phyloP scores from a whole-genome alignment of 345 rosid species.

The Hibiscus trionum region DNA sequence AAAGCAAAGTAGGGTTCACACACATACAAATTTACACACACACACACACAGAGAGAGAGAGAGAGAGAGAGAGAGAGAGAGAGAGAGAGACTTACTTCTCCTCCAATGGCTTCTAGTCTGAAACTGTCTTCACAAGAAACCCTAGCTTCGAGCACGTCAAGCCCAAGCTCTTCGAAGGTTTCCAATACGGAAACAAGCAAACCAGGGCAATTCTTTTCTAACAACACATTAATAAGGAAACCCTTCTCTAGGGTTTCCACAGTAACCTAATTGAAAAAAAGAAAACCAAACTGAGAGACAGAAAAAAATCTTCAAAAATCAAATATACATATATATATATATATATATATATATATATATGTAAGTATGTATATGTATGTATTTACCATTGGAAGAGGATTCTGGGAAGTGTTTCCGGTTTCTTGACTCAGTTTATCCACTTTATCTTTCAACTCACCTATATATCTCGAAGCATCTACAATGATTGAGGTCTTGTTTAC shows the following conservation, averaged over 20 bases:
- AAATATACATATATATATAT: not conserved
- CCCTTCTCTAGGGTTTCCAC: conserved; percentile 55
- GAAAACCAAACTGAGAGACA: not conserved
- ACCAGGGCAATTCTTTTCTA: conserved; percentile 42
- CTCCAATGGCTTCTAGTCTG: conserved; percentile 47
- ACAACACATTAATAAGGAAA: conserved; percentile 44
- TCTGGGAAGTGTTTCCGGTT: conserved; percentile 18
- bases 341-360: not conserved
- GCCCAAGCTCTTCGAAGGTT: conserved; percentile 55
- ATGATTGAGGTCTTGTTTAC: conserved; percentile 41
- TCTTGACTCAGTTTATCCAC: conserved; percentile 40
- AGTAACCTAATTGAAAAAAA: conserved; percentile 27
- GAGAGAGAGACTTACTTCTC: conserved; percentile 34
- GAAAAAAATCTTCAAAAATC: not conserved
- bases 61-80: no score
- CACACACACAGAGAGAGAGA: no score
- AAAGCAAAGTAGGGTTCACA: not conserved
- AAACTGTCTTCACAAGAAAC: conserved; percentile 50
- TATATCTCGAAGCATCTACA: conserved; percentile 44
- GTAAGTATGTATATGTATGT: not conserved
- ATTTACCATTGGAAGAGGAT: conserved; percentile 33
- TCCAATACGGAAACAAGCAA: conserved; percentile 49
- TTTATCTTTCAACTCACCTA: conserved; percentile 42
- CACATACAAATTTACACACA: not conserved
- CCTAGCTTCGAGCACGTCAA: conserved; percentile 54